phyloP scores from a whole-genome alignment of 73 alveolate genomes.

The Strombidium stylifer region DNA sequence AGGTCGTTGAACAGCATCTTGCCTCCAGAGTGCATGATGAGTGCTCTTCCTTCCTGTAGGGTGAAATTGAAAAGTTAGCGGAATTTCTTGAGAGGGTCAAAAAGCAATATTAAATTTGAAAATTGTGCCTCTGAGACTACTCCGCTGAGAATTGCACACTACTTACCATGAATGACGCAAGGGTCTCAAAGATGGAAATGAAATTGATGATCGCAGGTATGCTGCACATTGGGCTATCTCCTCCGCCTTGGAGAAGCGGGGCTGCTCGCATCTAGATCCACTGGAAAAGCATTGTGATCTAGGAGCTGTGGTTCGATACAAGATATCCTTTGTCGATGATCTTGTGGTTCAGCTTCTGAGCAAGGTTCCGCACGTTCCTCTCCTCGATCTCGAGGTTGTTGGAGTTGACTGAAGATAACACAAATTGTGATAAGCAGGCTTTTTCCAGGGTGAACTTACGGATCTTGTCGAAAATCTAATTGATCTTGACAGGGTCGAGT shows the following conservation, averaged over 20 bases:
- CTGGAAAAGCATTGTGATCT: not conserved
- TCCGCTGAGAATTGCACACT: not conserved
- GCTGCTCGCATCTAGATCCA: constrained; percentile 3
- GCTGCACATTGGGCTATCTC: no score
- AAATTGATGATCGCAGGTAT: not conserved
- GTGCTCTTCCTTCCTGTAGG: no score
- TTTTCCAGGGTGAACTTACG: not conserved
- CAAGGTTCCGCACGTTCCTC: constrained; percentile 10
- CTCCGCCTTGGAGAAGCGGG: no score
- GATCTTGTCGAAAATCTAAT: constrained; percentile 22
- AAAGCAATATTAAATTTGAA: no score
- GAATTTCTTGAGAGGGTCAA: no score
- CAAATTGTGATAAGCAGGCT: not conserved
- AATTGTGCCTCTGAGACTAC: not conserved
- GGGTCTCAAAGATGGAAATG: not conserved
- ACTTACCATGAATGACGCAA: not conserved
- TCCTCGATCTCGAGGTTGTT: constrained; percentile 38
- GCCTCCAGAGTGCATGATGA: no score
- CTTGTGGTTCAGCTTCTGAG: constrained; percentile 11
- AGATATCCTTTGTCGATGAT: constrained; percentile 9
- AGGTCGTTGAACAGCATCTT: no score
- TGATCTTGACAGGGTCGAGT: constrained; percentile 16
- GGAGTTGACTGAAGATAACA: constrained; percentile 4
- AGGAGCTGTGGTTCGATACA: not conserved
- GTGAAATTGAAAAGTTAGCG: no score